Evolutionary conservation across 805 yeast species (phyloP).

Genomic region (Saccharomyces kudriavzevii): DNA sequence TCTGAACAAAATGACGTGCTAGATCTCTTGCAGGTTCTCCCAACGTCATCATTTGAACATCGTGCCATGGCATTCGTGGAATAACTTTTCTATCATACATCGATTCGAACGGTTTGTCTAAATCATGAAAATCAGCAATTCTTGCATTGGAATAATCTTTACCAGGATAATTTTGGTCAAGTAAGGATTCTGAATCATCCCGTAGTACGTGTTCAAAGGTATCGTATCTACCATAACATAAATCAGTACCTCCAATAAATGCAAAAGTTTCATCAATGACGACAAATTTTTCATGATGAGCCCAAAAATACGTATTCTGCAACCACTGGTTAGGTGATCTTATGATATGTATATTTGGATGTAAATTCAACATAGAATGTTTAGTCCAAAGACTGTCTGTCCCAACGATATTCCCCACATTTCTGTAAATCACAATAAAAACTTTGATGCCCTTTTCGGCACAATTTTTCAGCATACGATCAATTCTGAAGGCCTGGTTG

Average conservation of each 20-base stretch:
- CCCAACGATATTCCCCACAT: constrained; percentile 86
- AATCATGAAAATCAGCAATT: constrained; percentile 71
- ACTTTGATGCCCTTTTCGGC: constrained; percentile 95
- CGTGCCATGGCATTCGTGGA: constrained; percentile 99
- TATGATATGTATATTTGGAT: constrained; percentile 79
- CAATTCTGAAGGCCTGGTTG: constrained; percentile 88
- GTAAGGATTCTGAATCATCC: constrained; percentile 56
- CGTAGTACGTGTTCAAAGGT: constrained; percentile 88
- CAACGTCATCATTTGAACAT: constrained; percentile 89
- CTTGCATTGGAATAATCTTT: constrained; percentile 96
- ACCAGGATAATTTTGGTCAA: constrained; percentile 74
- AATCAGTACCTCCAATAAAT: constrained; percentile 90
- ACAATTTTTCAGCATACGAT: constrained; percentile 74
- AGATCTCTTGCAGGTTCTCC: constrained; percentile 94
- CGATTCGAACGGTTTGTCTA: constrained; percentile 81
- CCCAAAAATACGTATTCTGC: constrained; percentile 95
- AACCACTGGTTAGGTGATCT: constrained; percentile 93
- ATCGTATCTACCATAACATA: constrained; percentile 93
- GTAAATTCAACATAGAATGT: constrained; percentile 79
- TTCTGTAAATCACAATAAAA: constrained; percentile 84
- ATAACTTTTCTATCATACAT: constrained; percentile 74
- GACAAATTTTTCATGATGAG: constrained; percentile 92
- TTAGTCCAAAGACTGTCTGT: constrained; percentile 93
- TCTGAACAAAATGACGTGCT: constrained; percentile 88
- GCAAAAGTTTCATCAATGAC: constrained; percentile 82